Evolutionary conservation across 1,139 yeast genomes (phyloP), one percentile per base, ranked within the genome.

Genomic region (Hyphopichia burtonii): DNA sequence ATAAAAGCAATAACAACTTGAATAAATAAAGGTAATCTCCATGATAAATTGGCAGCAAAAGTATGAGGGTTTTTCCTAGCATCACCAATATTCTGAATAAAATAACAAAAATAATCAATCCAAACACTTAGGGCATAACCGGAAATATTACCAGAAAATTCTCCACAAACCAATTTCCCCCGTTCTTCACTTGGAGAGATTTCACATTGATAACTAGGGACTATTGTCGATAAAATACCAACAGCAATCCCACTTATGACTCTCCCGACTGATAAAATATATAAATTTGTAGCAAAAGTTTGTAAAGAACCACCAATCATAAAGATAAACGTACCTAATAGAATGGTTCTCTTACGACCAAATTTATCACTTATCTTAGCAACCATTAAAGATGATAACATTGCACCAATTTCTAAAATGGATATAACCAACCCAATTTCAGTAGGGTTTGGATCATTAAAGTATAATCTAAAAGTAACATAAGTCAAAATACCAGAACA

Each of bases 401-500:
- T 67, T 20, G 82, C 82, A 9, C 82, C 81, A 14, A 77, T 64
- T 50, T 78, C 83, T 47, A 77, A 59, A 31, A 78, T 68, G 10
- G 80, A 74, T 19, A 78, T 75, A 45, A 77, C 67, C 10, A 78
- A 54, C 2, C 83, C 83, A 38, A 78, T 71, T 44, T 67, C 65
- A 1, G 78, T 58, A 25, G 78, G 64, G 14, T 63, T 58, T 3
- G 83, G 83, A 36, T 72, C 49, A 47, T 70, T 47, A 50, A 76
- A 78, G 54, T 68, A 76, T 34, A 52, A 48, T 20, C 59, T 60
- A 51, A 78, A 78, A 1, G 78, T 72, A 15, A 59, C 71, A 46
- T 64, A 72, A n/a, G 76, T 71, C 39, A 72, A 56, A 36, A 89
- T 80, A 3, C 95, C 93, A 30, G 89, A 81, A 81, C 91, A 86